Conservation (phyloP, 257 asterid species). For the Lycium ferocissimum region DNA sequence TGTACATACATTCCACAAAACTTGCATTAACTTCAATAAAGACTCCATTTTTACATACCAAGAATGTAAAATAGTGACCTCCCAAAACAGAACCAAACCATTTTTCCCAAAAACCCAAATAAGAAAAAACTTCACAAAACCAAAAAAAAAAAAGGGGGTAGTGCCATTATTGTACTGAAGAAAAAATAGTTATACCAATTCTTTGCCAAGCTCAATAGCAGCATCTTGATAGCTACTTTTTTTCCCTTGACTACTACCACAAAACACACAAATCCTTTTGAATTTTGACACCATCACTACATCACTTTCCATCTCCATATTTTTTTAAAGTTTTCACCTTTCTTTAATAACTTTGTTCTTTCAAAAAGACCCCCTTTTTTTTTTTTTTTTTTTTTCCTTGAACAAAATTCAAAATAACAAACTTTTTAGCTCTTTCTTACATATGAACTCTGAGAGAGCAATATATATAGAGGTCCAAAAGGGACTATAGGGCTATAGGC, state of each 20-base stretch:
- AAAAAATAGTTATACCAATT: conserved; percentile 57
- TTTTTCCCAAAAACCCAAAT: conserved; percentile 21
- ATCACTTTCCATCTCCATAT: conserved; percentile 40
- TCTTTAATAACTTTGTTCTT: conserved; percentile 26
- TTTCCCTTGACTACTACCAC: conserved; percentile 96
- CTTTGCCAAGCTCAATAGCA: conserved; percentile 81
- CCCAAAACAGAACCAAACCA: background rate
- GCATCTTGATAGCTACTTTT: conserved; percentile 88
- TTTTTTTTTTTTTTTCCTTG: background rate
- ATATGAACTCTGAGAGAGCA: background rate
- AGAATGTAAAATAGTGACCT: background rate
- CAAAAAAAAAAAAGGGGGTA: background rate
- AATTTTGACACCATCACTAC: conserved; percentile 65
- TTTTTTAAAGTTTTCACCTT: background rate
- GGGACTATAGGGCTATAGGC: background rate
- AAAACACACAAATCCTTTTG: conserved; percentile 89
- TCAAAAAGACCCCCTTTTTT: conserved; percentile 17
- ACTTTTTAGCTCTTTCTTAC: background rate
- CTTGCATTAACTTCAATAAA: conserved; percentile 18
- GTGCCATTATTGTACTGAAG: conserved; percentile 4
- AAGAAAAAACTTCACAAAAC: background rate
- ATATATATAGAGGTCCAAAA: background rate
- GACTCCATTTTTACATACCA: conserved; percentile 18
- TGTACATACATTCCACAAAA: background rate
- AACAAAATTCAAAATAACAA: background rate